Base-by-base conservation (phyloP, 2,329 filamentous ascomycete species). In the Myrmaecium sp. region DNA sequence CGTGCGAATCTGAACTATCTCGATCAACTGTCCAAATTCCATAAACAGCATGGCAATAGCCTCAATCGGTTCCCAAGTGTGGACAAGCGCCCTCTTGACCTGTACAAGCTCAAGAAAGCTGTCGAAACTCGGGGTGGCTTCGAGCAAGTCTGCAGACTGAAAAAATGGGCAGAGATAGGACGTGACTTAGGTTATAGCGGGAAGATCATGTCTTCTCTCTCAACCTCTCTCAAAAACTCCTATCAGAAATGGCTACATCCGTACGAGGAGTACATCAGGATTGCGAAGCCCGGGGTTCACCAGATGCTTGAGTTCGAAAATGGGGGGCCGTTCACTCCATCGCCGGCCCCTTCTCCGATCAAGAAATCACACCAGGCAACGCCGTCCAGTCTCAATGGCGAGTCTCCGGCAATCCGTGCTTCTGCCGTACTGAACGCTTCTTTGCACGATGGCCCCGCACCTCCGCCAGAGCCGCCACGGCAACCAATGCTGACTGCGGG, bases 141-240 rank as follows among this genome's bases (percentile, higher is more conserved):
- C 41, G 84, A 94, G 29, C 80, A 80, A 45, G 89, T 98, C 23
- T 98, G 89, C 64, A 94, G 93, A 54, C 66, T 76, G 30, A 98
- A 98, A 57, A 95, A 95, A 58, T 98, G 89, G 89, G 89, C 89
- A 10, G 89, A 98, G 52, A 95, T 98, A 40, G 89, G 89, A 17
- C 74, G 89, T 43, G 89, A 95, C 48, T 59, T 98, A 25, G 89
- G 89, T 29, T 98, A 98, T 54, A 95, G 86, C 46, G 89, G 89
- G 47, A 98, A 98, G 60, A 98, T 98, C 36, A 98, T 98, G 89
- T 95, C 86, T 3, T 95, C 89, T 6, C 60, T 98, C 24, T 98
- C 89, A 5, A 98, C 89, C 0, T 95, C 89, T 4, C 66, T 98
- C 21, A 98, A 95, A 51, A 98, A 98, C 51, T 95, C 89, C 0